These are phyloP conservation scores for Corylus heterophylla DNA, from an alignment of 306 rosid species.

Conservation along the genomic window DNA sequence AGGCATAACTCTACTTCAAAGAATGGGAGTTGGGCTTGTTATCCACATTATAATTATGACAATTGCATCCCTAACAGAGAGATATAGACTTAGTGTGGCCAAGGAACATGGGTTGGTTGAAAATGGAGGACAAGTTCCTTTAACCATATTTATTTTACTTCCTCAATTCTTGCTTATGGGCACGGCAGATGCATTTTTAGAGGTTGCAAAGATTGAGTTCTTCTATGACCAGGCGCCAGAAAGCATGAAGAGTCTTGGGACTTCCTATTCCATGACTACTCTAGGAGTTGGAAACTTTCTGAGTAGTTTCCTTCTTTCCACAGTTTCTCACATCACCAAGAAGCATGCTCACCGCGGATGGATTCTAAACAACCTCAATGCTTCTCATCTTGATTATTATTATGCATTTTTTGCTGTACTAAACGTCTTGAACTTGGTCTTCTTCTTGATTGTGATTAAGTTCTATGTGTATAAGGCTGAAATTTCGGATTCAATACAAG, in stretches of 20 bases:
- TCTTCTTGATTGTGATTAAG: conserved; percentile 43
- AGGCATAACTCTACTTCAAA: conserved; percentile 83
- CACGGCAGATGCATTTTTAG: conserved; percentile 72
- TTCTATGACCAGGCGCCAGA: conserved; percentile 94
- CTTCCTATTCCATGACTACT: conserved; percentile 69
- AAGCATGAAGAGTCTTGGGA: conserved; percentile 85
- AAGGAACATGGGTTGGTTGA: conserved; percentile 35
- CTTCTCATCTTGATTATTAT: conserved; percentile 80
- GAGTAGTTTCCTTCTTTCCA: conserved; percentile 76
- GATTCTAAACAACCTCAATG: conserved; percentile 83
- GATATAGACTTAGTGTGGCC: conserved; percentile 59
- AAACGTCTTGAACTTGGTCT: conserved; percentile 30
- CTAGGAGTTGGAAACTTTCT: conserved; percentile 79
- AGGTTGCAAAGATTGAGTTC: conserved; percentile 81
- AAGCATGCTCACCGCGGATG: conserved; percentile 60
- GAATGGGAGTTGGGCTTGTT: conserved; percentile 81
- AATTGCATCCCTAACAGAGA: conserved; percentile 66
- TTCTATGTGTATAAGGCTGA: conserved; percentile 72
- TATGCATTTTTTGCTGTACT: conserved; percentile 60
- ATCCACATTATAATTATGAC: conserved; percentile 65
- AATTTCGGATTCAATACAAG: conserved; percentile 69
- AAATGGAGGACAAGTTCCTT: conserved; percentile 58
- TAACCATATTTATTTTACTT: conserved; percentile 68
- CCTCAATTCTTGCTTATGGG: conserved; percentile 91
- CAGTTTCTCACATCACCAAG: conserved; percentile 59